phyloP scores from a whole-genome alignment of 805 yeast genomes.

The Nakazawaea holstii region DNA sequence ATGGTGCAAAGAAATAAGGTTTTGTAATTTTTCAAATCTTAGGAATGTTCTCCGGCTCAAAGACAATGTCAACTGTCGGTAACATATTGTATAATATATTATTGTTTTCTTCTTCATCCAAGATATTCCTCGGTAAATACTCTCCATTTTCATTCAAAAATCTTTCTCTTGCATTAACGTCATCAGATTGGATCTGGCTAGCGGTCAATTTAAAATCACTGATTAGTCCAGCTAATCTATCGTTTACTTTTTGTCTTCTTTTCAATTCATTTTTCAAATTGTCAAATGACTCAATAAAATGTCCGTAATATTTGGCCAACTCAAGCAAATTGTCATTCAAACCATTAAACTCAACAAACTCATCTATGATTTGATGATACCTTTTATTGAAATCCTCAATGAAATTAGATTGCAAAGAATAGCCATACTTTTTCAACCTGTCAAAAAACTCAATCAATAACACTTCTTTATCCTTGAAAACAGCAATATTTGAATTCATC shows the following conservation, averaged over 20 bases:
- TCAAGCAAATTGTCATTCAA: slow-evolving; percentile 16
- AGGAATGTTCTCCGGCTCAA: slow-evolving; percentile 12
- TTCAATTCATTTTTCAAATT: slow-evolving; percentile 46
- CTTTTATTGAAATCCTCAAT: background rate
- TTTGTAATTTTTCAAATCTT: background rate
- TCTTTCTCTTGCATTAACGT: slow-evolving; percentile 31
- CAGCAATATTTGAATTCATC: slow-evolving; percentile 43
- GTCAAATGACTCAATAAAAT: slow-evolving; percentile 47
- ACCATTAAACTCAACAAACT: background rate
- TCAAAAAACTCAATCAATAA: slow-evolving; percentile 14
- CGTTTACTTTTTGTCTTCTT: slow-evolving; percentile 40
- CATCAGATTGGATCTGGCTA: slow-evolving; percentile 34
- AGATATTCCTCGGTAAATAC: slow-evolving; percentile 42
- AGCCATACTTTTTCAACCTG: background rate
- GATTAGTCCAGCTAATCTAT: slow-evolving; percentile 33
- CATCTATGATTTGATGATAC: background rate
- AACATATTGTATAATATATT: slow-evolving; percentile 12
- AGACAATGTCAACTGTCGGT: slow-evolving; percentile 10
- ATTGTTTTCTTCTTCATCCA: slow-evolving; percentile 13
- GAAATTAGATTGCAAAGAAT: background rate
- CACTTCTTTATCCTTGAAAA: slow-evolving; percentile 62
- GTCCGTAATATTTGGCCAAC: slow-evolving; percentile 41
- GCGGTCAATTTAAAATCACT: slow-evolving; percentile 36
- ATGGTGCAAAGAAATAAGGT: slow-evolving; percentile 19
- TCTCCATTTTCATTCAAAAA: slow-evolving; percentile 47